Evolutionary conservation across 257 asterid species (phyloP), one percentile per base, ranked within the genome.

Genomic region (Salvia miltiorrhiza): DNA sequence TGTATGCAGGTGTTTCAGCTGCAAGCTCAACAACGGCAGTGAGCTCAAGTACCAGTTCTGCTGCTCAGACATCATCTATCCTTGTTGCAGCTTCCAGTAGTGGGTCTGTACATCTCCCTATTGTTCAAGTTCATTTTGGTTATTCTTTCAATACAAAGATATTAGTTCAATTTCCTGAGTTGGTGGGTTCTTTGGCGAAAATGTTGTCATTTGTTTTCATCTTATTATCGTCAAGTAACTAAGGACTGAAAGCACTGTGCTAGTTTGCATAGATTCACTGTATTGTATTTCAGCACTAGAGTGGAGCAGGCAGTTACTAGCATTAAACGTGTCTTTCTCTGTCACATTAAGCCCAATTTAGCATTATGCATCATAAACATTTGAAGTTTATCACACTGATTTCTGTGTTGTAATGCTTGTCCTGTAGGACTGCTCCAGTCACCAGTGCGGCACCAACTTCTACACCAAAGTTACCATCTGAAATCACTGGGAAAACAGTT

Each of bases 401-500:
- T 21, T 50, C 60, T 69, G 20, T 37, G 1, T 67, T 71, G 47
- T 80, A 78, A 45, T 74, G 57, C 68, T 81, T 79, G 40, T 69
- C 57, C 33, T 80, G 81, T 26, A 93, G 96, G 80, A 74, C 91
- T 67, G 78, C 86, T 53, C 77, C 90, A 73, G 80, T 86, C 58
- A 74, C 85, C 54, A 72, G 78, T 65, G 54, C 86, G 7, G 78
- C 80, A 21, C 70, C 80, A 62, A 81, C 82, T 32, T 70, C 91
- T 58, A 41, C 84, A 52, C 96, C 97, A 16, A 94, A 86, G 74
- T 72, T 94, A 65, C 97, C 99, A 19, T 94, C 97, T 56, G 96
- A 94, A 85, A 91, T 91, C 70, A 89, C 93, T 24, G 99, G 97
- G 73, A 87, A 75, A 86, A 87, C 97, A 54, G 96, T 94, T 41